Evolutionary conservation across 768 basidiomycete genomes (phyloP).

Genomic region (Hericium coralloides): DNA sequence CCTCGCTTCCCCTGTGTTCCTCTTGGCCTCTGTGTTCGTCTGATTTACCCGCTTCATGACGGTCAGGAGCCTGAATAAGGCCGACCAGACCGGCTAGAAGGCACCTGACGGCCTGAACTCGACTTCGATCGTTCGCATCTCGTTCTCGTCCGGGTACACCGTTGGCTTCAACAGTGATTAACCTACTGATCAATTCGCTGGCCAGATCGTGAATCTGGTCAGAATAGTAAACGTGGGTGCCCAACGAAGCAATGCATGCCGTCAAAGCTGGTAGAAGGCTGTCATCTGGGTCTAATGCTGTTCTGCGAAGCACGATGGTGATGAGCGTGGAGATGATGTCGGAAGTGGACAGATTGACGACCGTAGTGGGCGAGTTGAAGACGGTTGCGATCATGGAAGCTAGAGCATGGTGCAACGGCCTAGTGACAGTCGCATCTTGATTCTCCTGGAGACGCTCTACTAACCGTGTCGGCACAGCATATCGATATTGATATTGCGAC

Average conservation of each 20-base stretch:
- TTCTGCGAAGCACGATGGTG: conserved; percentile 61
- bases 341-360: conserved; percentile 86
- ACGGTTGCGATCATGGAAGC: conserved; percentile 76
- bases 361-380: conserved; percentile 71
- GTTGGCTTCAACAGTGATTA: conserved; percentile 62
- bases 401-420: conserved; percentile 49
- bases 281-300: conserved; percentile 54
- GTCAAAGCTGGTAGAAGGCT: conserved; percentile 58
- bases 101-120: conserved; percentile 61
- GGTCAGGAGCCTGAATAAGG: conserved; percentile 56
- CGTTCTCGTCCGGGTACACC: conserved; percentile 38
- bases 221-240: conserved; percentile 89
- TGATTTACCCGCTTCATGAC: conserved; percentile 22
- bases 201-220: conserved; percentile 94
- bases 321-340: conserved; percentile 79
- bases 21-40: neutral
- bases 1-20: conserved; percentile 6
- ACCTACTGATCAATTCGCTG: conserved; percentile 69
- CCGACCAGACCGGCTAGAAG: conserved; percentile 64
- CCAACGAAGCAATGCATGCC: conserved; percentile 73
- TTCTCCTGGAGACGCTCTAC: conserved; percentile 66
- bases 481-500: conserved; percentile 91
- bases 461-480: conserved; percentile 76
- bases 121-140: conserved; percentile 30
- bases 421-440: conserved; percentile 41